Evolutionary conservation across 1,284 basidiomycete genomes (phyloP).

Genomic region (Tremellales sp.): DNA sequence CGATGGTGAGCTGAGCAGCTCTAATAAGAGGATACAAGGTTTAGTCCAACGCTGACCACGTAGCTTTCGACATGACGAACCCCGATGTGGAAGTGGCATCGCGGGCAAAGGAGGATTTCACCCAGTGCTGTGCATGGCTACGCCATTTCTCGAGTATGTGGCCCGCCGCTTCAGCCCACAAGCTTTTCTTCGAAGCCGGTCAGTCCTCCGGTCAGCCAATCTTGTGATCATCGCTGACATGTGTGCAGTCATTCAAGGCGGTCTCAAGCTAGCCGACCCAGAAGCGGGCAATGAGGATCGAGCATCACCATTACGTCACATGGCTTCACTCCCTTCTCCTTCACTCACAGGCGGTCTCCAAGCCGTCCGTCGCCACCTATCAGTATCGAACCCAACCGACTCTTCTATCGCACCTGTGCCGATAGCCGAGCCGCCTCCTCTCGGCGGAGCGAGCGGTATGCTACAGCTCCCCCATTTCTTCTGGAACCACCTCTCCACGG

Average conservation of each 20-base stretch:
- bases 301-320: not conserved
- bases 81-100: slow-evolving; percentile 20
- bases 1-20: slow-evolving; percentile 24
- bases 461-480: slow-evolving; percentile 37
- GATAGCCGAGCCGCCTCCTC: not conserved
- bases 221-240: slow-evolving; percentile 1
- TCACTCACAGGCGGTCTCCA: slow-evolving; percentile 14
- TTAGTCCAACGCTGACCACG: slow-evolving; percentile 1
- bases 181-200: slow-evolving; percentile 44
- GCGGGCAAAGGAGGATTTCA: slow-evolving; percentile 36
- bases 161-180: slow-evolving; percentile 41
- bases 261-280: slow-evolving; percentile 19
- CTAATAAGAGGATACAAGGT: not conserved
- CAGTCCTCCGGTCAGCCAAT: slow-evolving; percentile 12
- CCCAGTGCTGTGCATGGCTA: slow-evolving; percentile 44
- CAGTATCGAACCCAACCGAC: slow-evolving; percentile 1
- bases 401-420: not conserved
- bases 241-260: slow-evolving; percentile 35
- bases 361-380: slow-evolving; percentile 18
- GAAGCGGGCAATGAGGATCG: not conserved
- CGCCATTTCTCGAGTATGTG: slow-evolving; percentile 37
- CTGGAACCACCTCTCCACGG: slow-evolving; percentile 33
- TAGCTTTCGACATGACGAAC: slow-evolving; percentile 25
- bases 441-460: slow-evolving; percentile 3
- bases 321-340: slow-evolving; percentile 1